Conservation (phyloP, 306 rosid species). For the Begonia peltatifolia region DNA sequence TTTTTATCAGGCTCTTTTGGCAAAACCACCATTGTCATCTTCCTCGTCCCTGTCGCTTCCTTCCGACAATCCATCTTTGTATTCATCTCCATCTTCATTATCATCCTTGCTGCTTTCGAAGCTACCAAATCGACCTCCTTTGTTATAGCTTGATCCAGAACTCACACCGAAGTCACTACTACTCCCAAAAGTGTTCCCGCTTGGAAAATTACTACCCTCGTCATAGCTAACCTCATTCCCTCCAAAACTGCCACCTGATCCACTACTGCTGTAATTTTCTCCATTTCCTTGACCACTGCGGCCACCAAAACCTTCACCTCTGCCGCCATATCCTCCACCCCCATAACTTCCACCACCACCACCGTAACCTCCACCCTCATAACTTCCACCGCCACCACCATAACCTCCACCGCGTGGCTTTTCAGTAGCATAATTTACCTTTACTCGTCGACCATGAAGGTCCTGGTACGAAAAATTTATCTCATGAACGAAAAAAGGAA, state of each 20-base stretch:
- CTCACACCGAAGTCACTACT: conserved; percentile 6
- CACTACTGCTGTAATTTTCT: conserved; percentile 17
- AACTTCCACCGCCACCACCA: conserved; percentile 22
- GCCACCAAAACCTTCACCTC: conserved; percentile 1
- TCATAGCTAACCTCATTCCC: neutral
- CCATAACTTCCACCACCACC: conserved; percentile 11
- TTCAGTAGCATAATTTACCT: conserved; percentile 66
- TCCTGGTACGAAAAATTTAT: conserved; percentile 28
- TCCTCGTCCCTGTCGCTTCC: conserved; percentile 28
- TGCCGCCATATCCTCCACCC: conserved; percentile 17
- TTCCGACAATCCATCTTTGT: conserved; percentile 7
- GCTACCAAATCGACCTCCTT: conserved; percentile 10
- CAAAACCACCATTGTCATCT: conserved; percentile 26
- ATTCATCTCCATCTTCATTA: conserved; percentile 5
- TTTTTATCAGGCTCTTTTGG: conserved; percentile 36
- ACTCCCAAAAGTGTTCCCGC: conserved; percentile 1
- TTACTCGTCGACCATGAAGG: conserved; percentile 64
- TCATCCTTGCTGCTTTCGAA: conserved; percentile 10
- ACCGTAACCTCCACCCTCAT: conserved; percentile 15
- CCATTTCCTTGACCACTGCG: conserved; percentile 22
- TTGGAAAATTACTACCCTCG: too few relatives aligned
- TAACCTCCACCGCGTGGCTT: conserved; percentile 37
- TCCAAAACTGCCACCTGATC: conserved; percentile 8
- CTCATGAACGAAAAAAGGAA: neutral
- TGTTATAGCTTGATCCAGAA: neutral